Conservation (phyloP, 2,329 filamentous ascomycete genomes). For the Trichoderma sp. region DNA sequence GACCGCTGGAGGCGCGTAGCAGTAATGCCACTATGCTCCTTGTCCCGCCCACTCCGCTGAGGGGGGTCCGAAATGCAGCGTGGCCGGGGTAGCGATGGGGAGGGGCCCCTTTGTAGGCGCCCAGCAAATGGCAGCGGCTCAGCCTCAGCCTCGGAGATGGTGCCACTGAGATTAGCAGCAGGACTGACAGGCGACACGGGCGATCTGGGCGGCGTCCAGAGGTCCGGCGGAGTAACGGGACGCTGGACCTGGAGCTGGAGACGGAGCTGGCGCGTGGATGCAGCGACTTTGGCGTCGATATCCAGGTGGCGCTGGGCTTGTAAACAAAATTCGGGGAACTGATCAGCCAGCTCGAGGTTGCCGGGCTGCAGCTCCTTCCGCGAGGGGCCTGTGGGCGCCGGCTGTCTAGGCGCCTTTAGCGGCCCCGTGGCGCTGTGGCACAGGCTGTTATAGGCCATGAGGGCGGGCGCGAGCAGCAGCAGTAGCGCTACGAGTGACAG, state of each 20-base stretch:
- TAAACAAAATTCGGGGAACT: conserved; percentile 29
- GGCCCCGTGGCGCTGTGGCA: conserved; percentile 17
- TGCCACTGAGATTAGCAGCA: not conserved
- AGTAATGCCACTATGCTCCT: conserved; percentile 18
- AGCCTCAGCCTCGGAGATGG: conserved; percentile 16
- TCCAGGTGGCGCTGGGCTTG: conserved; percentile 21
- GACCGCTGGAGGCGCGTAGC: conserved; percentile 24
- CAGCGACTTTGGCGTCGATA: conserved; percentile 9
- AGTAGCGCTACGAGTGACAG: conserved; percentile 19
- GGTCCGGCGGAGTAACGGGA: conserved; percentile 6
- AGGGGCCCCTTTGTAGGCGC: conserved; percentile 20
- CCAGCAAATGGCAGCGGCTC: conserved; percentile 1
- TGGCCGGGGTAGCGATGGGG: conserved; percentile 27
- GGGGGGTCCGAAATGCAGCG: conserved; percentile 22
- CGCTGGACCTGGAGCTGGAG: conserved; percentile 11
- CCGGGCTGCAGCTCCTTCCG: conserved; percentile 27
- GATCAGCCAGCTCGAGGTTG: conserved; percentile 26
- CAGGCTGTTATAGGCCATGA: conserved; percentile 25
- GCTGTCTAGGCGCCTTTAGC: conserved; percentile 26
- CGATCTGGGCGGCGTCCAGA: conserved; percentile 23
- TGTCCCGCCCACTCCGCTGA: conserved; percentile 26
- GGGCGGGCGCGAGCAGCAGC: conserved; percentile 3
- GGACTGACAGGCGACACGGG: not conserved
- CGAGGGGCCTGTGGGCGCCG: conserved; percentile 13
- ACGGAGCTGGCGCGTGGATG: conserved; percentile 9